These are phyloP conservation scores for Zopfochytrium polystomum DNA, from an alignment of 371 early-diverging fungal species.

Conservation along the genomic window DNA sequence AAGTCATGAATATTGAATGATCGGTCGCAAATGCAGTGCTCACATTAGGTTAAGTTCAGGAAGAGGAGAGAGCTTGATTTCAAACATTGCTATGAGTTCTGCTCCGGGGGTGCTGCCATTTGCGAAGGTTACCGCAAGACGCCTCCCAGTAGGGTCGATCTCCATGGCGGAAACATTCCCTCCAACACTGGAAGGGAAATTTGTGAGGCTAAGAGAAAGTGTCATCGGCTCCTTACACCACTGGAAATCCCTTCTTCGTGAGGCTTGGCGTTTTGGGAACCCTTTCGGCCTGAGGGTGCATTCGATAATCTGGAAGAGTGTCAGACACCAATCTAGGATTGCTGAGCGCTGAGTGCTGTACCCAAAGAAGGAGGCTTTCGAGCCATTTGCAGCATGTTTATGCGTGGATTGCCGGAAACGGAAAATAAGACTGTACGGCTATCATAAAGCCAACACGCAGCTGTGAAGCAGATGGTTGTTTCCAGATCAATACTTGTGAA, in stretches of 20 bases:
- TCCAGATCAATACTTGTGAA: constrained; percentile 21
- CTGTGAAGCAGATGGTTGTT: constrained; percentile 1
- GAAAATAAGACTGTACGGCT: constrained; percentile 29
- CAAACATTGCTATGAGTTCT: no score
- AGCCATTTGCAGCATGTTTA: constrained; percentile 18
- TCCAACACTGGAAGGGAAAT: constrained; percentile 35
- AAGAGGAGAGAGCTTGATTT: no score
- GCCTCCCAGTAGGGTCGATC: constrained; percentile 48
- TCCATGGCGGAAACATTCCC: constrained; percentile 45
- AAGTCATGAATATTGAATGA: no score
- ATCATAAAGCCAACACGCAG: constrained; percentile 19
- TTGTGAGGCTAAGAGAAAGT: neutral
- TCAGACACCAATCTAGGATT: no score
- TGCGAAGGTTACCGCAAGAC: constrained; percentile 52
- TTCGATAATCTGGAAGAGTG: constrained; percentile 11
- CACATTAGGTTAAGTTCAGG: no score
- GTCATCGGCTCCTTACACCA: neutral
- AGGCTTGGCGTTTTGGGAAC: neutral
- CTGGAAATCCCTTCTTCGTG: neutral
- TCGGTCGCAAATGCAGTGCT: no score
- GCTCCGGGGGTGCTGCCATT: no score
- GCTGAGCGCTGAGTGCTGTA: no score
- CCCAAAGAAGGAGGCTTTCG: no score
- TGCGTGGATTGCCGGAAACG: constrained; percentile 13
- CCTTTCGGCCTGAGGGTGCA: constrained; percentile 17